Conservation (phyloP, 1,284 basidiomycete species). For the Porogramme epimiltina region DNA sequence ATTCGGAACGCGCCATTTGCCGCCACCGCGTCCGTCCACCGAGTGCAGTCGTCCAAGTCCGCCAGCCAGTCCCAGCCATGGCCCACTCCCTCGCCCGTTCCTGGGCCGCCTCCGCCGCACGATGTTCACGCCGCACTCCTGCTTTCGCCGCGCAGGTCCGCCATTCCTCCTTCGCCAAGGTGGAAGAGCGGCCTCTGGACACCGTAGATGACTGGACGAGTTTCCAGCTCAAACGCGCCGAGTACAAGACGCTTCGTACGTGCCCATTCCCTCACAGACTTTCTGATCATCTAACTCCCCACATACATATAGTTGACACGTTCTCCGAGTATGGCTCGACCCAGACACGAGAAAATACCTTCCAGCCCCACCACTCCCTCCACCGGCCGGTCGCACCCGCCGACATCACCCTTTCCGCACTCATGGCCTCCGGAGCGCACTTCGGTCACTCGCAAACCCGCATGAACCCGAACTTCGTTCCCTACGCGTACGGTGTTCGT, state of each 20-base stretch:
- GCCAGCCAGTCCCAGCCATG: constrained; percentile 25
- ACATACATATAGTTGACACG: constrained; percentile 51
- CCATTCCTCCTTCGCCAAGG: constrained; percentile 31
- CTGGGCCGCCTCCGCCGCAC: constrained; percentile 42
- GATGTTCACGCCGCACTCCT: constrained; percentile 31
- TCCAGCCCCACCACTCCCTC: constrained; percentile 74
- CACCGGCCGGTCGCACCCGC: constrained; percentile 64
- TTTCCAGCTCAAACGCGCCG: constrained; percentile 59
- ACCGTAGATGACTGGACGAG: constrained; percentile 64
- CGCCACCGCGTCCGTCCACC: constrained; percentile 25
- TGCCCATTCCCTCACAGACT: constrained; percentile 24
- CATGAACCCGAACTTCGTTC: constrained; percentile 86
- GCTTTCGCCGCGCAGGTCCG: constrained; percentile 8
- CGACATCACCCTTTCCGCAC: constrained; percentile 82
- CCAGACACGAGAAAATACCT: constrained; percentile 70
- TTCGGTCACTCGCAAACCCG: constrained; percentile 86
- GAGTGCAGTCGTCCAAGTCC: no score
- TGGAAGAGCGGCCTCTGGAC: constrained; percentile 40
- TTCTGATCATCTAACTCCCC: constrained; percentile 6
- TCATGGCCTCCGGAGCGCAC: constrained; percentile 92
- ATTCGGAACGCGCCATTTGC: constrained; percentile 21
- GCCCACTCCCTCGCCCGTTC: constrained; percentile 41
- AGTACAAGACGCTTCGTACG: constrained; percentile 56
- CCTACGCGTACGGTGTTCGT: constrained; percentile 94
- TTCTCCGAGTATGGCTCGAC: constrained; percentile 79